These are phyloP conservation scores for Cladophialophora psammophila DNA, from an alignment of 2,329 filamentous ascomycete genomes.

Conservation along the genomic window DNA sequence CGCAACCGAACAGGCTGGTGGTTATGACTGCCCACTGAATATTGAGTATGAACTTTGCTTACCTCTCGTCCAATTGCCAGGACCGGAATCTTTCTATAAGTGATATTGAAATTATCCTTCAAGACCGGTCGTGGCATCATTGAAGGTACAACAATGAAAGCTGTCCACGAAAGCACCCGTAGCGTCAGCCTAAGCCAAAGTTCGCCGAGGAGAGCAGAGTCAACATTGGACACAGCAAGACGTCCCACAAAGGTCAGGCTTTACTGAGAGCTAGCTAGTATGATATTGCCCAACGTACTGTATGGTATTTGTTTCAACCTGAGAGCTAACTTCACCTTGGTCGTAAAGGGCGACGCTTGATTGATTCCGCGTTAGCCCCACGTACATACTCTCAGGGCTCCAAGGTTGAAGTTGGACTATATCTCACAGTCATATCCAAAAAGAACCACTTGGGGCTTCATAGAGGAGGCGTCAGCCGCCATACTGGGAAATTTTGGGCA, in stretches of 20 bases:
- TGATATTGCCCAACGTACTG: slow-evolving; percentile 21
- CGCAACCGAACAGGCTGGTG: not conserved
- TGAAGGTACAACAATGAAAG: slow-evolving; percentile 52
- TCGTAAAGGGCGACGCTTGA: slow-evolving; percentile 37
- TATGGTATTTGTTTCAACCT: slow-evolving; percentile 37
- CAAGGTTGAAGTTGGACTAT: not conserved
- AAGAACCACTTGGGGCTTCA: slow-evolving; percentile 31
- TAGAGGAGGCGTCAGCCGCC: not conserved
- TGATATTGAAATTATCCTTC: slow-evolving; percentile 63
- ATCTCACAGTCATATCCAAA: slow-evolving; percentile 40
- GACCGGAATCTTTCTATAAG: slow-evolving; percentile 73
- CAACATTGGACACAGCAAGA: no score
- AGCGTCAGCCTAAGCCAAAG: not conserved
- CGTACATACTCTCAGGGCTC: not conserved
- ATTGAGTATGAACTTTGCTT: not conserved
- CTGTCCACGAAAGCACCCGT: slow-evolving; percentile 7
- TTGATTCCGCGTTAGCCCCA: not conserved
- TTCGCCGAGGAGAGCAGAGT: no score
- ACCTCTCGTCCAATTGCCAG: slow-evolving; percentile 68
- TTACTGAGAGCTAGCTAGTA: no score
- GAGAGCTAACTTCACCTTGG: slow-evolving; percentile 35
- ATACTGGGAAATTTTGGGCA: not conserved
- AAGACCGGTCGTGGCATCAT: slow-evolving; percentile 72
- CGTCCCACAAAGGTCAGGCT: no score
- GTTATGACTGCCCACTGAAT: not conserved